phyloP scores from a whole-genome alignment of 345 rosid genomes.

The Sisymbrium irio region DNA sequence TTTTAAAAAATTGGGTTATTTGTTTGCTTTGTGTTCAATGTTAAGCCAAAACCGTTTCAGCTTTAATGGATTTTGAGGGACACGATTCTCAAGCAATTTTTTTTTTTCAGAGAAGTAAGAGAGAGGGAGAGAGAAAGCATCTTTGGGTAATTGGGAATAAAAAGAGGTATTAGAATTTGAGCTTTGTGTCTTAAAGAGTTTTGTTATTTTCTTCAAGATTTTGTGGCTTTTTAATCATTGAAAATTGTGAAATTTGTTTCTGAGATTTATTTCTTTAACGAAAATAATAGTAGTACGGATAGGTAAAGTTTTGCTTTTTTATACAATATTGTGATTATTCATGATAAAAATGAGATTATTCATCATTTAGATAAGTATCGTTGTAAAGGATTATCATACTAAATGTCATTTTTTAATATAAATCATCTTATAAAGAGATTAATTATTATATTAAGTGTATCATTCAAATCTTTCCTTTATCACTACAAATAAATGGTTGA shows the following conservation, averaged over 20 bases:
- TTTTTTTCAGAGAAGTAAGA: background rate
- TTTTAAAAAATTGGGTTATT: background rate
- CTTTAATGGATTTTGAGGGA: constrained; percentile 17
- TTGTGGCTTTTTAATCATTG: background rate
- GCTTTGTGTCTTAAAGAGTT: background rate
- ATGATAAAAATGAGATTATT: too few relatives aligned
- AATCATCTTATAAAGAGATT: too few relatives aligned
- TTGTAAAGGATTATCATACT: too few relatives aligned
- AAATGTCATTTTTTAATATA: too few relatives aligned
- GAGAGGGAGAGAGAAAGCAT: background rate
- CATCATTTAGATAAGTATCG: too few relatives aligned
- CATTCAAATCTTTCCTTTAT: too few relatives aligned
- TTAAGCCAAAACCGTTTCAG: constrained; percentile 5
- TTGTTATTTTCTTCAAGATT: background rate
- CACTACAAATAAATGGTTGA: too few relatives aligned
- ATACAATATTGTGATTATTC: too few relatives aligned
- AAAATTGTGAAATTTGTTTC: background rate
- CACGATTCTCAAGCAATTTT: constrained; percentile 6
- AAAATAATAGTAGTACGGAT: background rate
- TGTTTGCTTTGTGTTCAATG: background rate
- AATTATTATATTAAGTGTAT: too few relatives aligned
- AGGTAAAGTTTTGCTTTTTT: too few relatives aligned
- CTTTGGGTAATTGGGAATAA: constrained; percentile 10
- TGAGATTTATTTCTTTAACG: background rate
- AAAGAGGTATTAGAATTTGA: constrained; percentile 4